phyloP scores from a whole-genome alignment of 352 stramenopile genomes.

The Phytophthora citricola region DNA sequence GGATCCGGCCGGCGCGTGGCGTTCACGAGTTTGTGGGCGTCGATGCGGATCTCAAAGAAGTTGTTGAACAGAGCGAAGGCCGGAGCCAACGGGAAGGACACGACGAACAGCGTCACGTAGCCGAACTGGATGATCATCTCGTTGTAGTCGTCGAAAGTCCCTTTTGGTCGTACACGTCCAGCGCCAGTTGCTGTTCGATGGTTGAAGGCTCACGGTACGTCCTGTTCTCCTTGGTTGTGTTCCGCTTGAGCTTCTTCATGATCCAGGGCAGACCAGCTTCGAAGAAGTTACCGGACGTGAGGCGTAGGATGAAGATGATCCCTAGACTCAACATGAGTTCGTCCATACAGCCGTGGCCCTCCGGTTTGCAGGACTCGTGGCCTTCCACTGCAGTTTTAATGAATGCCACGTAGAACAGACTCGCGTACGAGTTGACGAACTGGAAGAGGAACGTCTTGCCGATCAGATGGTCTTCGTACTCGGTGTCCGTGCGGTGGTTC shows the following conservation, averaged over 20 bases:
- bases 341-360: slow-evolving; percentile 71
- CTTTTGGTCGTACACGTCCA: slow-evolving; percentile 76
- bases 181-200: slow-evolving; percentile 65
- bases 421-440: slow-evolving; percentile 87
- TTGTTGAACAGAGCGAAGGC: slow-evolving; percentile 92
- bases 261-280: slow-evolving; percentile 78
- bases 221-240: slow-evolving; percentile 7
- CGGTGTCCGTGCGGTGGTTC: slow-evolving; percentile 97
- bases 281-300: slow-evolving; percentile 84
- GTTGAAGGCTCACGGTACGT: slow-evolving; percentile 46
- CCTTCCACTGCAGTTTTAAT: slow-evolving; percentile 72
- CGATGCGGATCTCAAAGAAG: slow-evolving; percentile 92
- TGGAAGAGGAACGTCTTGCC: slow-evolving; percentile 86
- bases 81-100: slow-evolving; percentile 92
- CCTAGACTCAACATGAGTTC: slow-evolving; percentile 78
- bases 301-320: slow-evolving; percentile 76
- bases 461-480: slow-evolving; percentile 94
- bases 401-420: slow-evolving; percentile 88
- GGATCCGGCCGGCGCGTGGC: slow-evolving; percentile 77
- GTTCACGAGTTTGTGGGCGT: slow-evolving; percentile 87
- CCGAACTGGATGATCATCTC: slow-evolving; percentile 91
- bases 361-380: slow-evolving; percentile 46
- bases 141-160: slow-evolving; percentile 88
- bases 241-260: slow-evolving; percentile 59
- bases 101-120: slow-evolving; percentile 95